Percentiles rank a stretch among this genome's conserved stretches.
Conservation (phyloP, 1,284 basidiomycete species). For the Moniliophthora roreri region DNA sequence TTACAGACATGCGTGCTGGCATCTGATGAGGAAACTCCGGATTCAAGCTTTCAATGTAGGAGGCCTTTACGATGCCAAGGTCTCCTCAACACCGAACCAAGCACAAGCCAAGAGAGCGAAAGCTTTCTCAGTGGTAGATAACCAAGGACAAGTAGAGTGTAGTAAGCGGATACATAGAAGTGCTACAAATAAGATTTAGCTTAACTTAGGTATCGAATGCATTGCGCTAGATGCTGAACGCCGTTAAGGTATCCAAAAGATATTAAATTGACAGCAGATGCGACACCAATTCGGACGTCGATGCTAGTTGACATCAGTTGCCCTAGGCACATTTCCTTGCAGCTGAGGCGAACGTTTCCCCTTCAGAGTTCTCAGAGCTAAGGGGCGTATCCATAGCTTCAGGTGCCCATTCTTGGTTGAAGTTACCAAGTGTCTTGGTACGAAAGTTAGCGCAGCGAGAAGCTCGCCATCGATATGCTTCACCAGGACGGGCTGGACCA, state of each 20-base stretch:
- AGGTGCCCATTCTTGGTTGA: constrained; percentile 71
- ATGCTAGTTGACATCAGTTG: neutral
- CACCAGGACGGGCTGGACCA: constrained; percentile 89
- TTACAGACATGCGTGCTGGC: too few relatives aligned
- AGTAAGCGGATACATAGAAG: too few relatives aligned
- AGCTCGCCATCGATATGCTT: constrained; percentile 80
- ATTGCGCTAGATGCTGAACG: neutral
- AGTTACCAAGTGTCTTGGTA: constrained; percentile 75
- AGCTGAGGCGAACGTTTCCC: neutral
- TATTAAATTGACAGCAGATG: neutral
- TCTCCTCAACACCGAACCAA: too few relatives aligned
- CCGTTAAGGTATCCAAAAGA: neutral
- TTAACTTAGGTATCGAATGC: too few relatives aligned
- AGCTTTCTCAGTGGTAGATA: too few relatives aligned
- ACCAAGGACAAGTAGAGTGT: too few relatives aligned
- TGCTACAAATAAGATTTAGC: too few relatives aligned
- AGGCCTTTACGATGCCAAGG: too few relatives aligned
- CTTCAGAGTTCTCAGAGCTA: constrained; percentile 34
- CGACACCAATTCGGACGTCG: neutral
- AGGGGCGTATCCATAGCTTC: constrained; percentile 83
- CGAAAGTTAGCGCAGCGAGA: constrained; percentile 68
- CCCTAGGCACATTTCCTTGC: neutral
- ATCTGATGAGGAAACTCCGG: too few relatives aligned
- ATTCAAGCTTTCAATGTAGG: too few relatives aligned
- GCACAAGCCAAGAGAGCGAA: too few relatives aligned